A percentile compares a stretch with the other conserved stretches of the same genome.
phyloP scores from a whole-genome alignment of 257 asterid species.

The Osmanthus fragrans region DNA sequence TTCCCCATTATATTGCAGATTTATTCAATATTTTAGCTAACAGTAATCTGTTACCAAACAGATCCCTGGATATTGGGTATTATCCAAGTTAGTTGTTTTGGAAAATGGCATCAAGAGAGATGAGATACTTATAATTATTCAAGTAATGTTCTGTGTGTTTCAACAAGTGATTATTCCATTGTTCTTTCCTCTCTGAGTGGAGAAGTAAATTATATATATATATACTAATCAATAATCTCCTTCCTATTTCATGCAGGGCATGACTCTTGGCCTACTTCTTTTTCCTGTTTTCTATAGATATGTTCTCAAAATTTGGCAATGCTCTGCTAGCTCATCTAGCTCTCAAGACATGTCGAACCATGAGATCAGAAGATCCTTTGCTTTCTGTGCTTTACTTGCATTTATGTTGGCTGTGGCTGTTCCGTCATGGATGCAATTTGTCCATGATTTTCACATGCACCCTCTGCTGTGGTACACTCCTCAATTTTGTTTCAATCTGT shows the following conservation, averaged over 20 bases:
- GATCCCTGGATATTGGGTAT: slow-evolving; percentile 46
- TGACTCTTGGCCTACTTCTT: slow-evolving; percentile 71
- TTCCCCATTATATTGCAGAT: neutral
- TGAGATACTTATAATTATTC: slow-evolving; percentile 83
- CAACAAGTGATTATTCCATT: slow-evolving; percentile 12
- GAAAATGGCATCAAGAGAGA: slow-evolving; percentile 56
- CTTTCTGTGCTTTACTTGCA: slow-evolving; percentile 57
- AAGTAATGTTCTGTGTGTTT: slow-evolving; percentile 49
- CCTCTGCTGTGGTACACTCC: slow-evolving; percentile 70
- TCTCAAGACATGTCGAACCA: slow-evolving; percentile 34
- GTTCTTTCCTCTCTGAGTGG: slow-evolving; percentile 19
- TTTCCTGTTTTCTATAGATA: slow-evolving; percentile 63
- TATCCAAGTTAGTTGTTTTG: slow-evolving; percentile 32
- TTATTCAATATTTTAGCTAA: slow-evolving; percentile 29
- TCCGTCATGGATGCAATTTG: slow-evolving; percentile 93
- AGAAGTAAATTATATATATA: neutral
- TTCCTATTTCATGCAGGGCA: slow-evolving; percentile 57
- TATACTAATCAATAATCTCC: slow-evolving; percentile 7
- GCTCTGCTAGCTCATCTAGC: slow-evolving; percentile 33
- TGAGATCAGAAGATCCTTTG: slow-evolving; percentile 54
- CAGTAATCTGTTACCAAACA: slow-evolving; percentile 34
- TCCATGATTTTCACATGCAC: slow-evolving; percentile 65
- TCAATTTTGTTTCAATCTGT: slow-evolving; percentile 7
- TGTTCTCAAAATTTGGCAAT: slow-evolving; percentile 41
- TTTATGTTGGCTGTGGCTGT: slow-evolving; percentile 49